These are phyloP conservation scores for Cicer pinnatifidum DNA, from an alignment of 306 rosid species.

Conservation along the genomic window DNA sequence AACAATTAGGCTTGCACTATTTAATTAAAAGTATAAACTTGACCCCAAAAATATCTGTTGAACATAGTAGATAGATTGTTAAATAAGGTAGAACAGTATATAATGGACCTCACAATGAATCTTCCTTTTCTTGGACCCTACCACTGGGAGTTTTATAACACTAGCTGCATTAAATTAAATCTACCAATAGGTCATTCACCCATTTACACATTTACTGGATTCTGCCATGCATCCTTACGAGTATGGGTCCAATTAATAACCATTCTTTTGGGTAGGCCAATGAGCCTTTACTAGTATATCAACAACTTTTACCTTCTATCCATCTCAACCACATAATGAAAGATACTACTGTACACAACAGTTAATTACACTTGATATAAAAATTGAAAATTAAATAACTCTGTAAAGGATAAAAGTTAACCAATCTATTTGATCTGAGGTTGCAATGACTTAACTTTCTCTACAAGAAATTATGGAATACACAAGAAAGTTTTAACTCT, in stretches of 20 bases:
- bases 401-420: conserved; percentile 16
- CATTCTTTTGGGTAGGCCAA: background rate
- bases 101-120: background rate
- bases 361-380: conserved; percentile 19
- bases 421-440: conserved; percentile 11
- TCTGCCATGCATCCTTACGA: conserved; percentile 10
- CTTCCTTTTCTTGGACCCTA: conserved; percentile 2
- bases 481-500: conserved; percentile 55
- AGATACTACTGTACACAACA: conserved; percentile 12
- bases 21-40: too few relatives aligned
- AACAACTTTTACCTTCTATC: background rate
- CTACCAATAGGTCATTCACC: background rate
- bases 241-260: conserved; percentile 14
- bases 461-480: conserved; percentile 58
- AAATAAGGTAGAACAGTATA: background rate
- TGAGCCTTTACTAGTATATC: background rate
- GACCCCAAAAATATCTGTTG: background rate
- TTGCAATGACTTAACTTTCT: conserved; percentile 45
- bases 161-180: conserved; percentile 6
- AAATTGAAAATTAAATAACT: background rate
- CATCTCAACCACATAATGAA: background rate
- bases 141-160: background rate
- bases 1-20: too few relatives aligned
- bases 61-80: background rate
- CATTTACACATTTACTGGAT: conserved; percentile 10